Evolutionary conservation across 441 rosid genomes (phyloP).

Genomic region (Hura crepitans): DNA sequence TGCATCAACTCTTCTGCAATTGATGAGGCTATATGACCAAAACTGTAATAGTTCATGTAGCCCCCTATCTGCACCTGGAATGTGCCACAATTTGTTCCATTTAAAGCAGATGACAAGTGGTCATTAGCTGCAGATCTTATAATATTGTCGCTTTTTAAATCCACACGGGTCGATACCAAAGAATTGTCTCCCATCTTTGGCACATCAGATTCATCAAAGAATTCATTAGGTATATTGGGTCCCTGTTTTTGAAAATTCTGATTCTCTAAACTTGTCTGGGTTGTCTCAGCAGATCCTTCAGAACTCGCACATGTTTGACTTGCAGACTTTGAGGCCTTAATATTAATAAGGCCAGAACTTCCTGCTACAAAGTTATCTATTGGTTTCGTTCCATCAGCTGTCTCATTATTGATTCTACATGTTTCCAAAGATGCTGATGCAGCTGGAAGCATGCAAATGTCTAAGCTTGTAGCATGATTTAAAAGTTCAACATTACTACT

Average conservation of each 20-base stretch:
- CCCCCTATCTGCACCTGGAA: constrained; percentile 33
- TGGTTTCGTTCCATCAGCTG: constrained; percentile 33
- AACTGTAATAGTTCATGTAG: constrained; percentile 66
- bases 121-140: constrained; percentile 30
- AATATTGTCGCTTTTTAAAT: constrained; percentile 34
- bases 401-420: constrained; percentile 26
- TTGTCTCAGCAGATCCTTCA: constrained; percentile 69
- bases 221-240: constrained; percentile 23
- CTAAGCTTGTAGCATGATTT: constrained; percentile 31
- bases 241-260: constrained; percentile 41
- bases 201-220: constrained; percentile 30
- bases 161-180: constrained; percentile 36
- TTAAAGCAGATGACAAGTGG: constrained; percentile 26
- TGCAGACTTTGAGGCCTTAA: constrained; percentile 35
- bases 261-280: constrained; percentile 41
- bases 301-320: constrained; percentile 45
- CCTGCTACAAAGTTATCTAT: constrained; percentile 39
- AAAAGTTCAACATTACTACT: constrained; percentile 34
- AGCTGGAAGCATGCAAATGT: constrained; percentile 23
- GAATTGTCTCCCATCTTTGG: constrained; percentile 31
- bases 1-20: constrained; percentile 59
- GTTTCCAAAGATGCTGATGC: constrained; percentile 36
- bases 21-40: constrained; percentile 65
- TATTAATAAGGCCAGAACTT: constrained; percentile 33
- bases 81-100: constrained; percentile 30